phyloP scores from a whole-genome alignment of 306 rosid species.

The Rosa chinensis region DNA sequence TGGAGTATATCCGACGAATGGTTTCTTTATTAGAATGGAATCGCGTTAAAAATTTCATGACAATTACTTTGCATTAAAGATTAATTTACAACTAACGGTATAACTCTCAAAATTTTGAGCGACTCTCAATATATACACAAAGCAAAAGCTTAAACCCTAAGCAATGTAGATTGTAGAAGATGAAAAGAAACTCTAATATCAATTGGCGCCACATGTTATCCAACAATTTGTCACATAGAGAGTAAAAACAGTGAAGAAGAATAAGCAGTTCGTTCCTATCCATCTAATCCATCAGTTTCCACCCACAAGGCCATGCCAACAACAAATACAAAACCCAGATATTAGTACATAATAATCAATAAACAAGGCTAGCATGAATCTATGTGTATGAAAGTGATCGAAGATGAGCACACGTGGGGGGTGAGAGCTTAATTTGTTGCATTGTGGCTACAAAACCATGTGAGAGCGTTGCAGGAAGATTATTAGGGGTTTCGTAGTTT shows the following conservation, averaged over 20 bases:
- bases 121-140: too few species aligned
- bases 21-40: neutral
- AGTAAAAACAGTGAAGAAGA: neutral
- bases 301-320: neutral
- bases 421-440: slow-evolving; percentile 27
- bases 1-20: too few species aligned
- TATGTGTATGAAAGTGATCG: neutral
- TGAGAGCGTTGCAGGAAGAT: slow-evolving; percentile 32
- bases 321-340: neutral
- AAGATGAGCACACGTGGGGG: slow-evolving; percentile 42
- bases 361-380: neutral
- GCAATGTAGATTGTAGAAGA: too few species aligned
- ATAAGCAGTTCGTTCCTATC: neutral
- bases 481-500: slow-evolving; percentile 34
- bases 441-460: slow-evolving; percentile 44
- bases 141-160: neutral
- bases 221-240: too few species aligned
- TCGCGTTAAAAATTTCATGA: neutral
- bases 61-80: neutral
- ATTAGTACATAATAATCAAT: neutral
- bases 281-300: neutral
- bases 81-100: neutral
- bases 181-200: too few species aligned
- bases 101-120: neutral
- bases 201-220: too few species aligned